Base-by-base conservation (phyloP, 2,329 filamentous ascomycete species). In the Xylaria sp. region DNA sequence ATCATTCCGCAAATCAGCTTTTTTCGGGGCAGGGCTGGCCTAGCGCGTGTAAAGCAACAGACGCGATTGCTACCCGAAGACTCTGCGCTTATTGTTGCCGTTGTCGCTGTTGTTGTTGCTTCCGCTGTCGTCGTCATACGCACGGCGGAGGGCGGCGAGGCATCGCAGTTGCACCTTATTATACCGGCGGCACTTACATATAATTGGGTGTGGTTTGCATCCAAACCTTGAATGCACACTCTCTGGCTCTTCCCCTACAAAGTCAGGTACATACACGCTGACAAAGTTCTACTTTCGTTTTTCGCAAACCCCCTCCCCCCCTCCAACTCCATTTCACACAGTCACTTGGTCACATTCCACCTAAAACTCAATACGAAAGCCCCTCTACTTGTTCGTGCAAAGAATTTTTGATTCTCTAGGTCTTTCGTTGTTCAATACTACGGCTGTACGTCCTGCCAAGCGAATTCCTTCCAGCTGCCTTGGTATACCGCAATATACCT, bases 51-150 rank as follows among this genome's bases (percentile, higher is more conserved):
- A 37, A 58, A 54, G 46, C 55, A 50, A 59, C 50, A 46, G 63
- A 64, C 67, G 76, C 71, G 68, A 72, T 70, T 72, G 75, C 74
- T 77, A 70, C 57, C 74, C 75, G 72, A 75, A 74, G 73, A 70
- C 72, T 71, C 67, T 67, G 69, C 76, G 76, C 73, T 65, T 46
- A 31, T 48, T 48, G 41, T 46, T 23, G 28, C 18, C n/a, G 50
- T 20, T 56, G 41, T 50, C 39, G 50, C 18, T 8, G 50, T 44
- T 51, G 34, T 12, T 55, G 52, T 37, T 37, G 52, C 15, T 34
- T 2, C 50, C 25, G 31, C 20, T 50, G 52, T 46, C 61, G 62
- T 69, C 59, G n/a, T 70, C 65, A 56, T 50, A 34, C 50, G 6
- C 51, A 56, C 56, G 39, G 50, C 59, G 41, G 57, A 71, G 60